phyloP scores from a whole-genome alignment of 495 filamentous ascomycete genomes.

The Penicillium antarcticum region DNA sequence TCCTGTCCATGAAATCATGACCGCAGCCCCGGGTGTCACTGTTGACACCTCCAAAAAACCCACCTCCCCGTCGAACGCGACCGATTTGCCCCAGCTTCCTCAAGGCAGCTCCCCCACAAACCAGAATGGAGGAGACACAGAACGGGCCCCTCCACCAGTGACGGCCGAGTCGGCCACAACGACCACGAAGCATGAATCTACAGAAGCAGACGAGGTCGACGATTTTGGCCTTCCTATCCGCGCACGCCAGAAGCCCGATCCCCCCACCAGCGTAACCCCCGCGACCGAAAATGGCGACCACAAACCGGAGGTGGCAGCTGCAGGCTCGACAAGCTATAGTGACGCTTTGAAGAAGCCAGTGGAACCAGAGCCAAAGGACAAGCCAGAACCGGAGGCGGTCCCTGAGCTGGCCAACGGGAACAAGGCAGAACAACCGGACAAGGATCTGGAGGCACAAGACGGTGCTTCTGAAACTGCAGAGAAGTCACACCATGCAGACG shows the following conservation, averaged over 20 bases:
- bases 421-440: not conserved
- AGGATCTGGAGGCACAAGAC: not conserved
- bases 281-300: conserved; percentile 20
- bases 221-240: conserved; percentile 48
- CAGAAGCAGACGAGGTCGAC: conserved; percentile 30
- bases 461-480: conserved; percentile 7
- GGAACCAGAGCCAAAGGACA: conserved; percentile 2
- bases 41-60: conserved; percentile 15
- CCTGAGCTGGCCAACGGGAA: not conserved
- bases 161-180: not conserved
- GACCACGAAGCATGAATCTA: conserved; percentile 6
- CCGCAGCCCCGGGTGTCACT: conserved; percentile 19
- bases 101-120: conserved; percentile 6
- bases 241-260: conserved; percentile 18
- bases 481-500: conserved; percentile 4
- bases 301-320: conserved; percentile 15
- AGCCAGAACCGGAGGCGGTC: not conserved
- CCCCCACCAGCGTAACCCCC: conserved; percentile 12
- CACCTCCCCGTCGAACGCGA: conserved; percentile 9
- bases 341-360: not conserved
- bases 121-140: conserved; percentile 15
- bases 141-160: conserved; percentile 9
- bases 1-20: conserved; percentile 29
- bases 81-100: conserved; percentile 3
- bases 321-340: not conserved